Evolutionary conservation across 2,329 filamentous ascomycete genomes (phyloP).

Genomic region (Sarocladium kiliense): DNA sequence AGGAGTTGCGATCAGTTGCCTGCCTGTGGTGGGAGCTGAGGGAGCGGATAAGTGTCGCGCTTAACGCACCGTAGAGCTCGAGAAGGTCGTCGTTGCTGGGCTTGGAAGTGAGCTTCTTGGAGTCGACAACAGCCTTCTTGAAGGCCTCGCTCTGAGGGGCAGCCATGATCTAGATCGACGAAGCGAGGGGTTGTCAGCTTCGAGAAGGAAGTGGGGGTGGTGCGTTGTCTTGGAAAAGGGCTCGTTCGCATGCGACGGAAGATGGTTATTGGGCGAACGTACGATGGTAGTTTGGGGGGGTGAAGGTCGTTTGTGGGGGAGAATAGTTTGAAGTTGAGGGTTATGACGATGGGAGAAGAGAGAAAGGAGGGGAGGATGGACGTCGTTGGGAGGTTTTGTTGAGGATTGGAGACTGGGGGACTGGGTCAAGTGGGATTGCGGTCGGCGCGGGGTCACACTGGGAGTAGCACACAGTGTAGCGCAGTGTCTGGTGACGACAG

Average conservation of each 20-base stretch:
- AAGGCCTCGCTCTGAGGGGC: slow-evolving; percentile 39
- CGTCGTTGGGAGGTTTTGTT: slow-evolving; percentile 6
- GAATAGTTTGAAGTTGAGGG: not conserved
- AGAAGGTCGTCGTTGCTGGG: slow-evolving; percentile 61
- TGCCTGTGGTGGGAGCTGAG: too few relatives aligned
- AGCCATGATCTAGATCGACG: slow-evolving; percentile 27
- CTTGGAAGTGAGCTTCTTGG: slow-evolving; percentile 63
- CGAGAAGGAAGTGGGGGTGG: not conserved
- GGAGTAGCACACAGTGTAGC: not conserved
- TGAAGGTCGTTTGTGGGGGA: not conserved
- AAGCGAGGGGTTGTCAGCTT: slow-evolving; percentile 4
- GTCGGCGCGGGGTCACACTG: not conserved
- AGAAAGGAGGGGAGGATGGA: not conserved
- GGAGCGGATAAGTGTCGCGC: too few relatives aligned
- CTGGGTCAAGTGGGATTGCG: not conserved
- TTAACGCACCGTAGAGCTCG: slow-evolving; percentile 49
- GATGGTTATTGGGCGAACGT: not conserved
- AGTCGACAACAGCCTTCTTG: slow-evolving; percentile 54
- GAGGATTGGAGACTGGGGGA: not conserved
- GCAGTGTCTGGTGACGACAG: not conserved
- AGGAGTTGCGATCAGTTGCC: not conserved
- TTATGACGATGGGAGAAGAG: not conserved
- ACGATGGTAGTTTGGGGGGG: not conserved
- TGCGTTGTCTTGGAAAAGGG: not conserved
- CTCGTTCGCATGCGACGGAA: not conserved